Conservation (phyloP, 148 eudicot species). For the Heliamphora exappendiculata region DNA sequence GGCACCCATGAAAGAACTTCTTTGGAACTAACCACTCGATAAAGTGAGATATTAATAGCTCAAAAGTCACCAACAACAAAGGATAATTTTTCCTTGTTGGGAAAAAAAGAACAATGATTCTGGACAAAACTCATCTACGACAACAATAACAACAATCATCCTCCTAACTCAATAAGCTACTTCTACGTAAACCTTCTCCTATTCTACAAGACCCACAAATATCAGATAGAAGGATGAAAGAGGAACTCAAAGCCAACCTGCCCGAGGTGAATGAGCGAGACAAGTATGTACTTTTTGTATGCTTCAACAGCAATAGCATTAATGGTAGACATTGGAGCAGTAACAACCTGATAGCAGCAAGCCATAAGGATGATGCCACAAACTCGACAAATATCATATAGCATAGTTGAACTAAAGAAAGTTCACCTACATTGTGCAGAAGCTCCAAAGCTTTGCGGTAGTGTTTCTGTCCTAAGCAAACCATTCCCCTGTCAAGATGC, state of each 20-base stretch:
- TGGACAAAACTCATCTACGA: not conserved
- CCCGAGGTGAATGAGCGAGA: slow-evolving; percentile 84
- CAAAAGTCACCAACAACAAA: not conserved
- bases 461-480: slow-evolving; percentile 74
- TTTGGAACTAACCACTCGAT: not conserved
- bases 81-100: not conserved
- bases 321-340: slow-evolving; percentile 74
- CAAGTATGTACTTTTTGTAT: slow-evolving; percentile 85
- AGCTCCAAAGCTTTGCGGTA: slow-evolving; percentile 83
- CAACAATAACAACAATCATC: not conserved
- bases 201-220: not conserved
- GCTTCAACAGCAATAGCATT: slow-evolving; percentile 96
- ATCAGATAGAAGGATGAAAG: not conserved
- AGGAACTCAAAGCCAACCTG: slow-evolving; percentile 47
- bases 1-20: not conserved
- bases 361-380: not conserved
- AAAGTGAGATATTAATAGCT: not conserved
- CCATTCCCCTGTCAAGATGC: slow-evolving; percentile 66
- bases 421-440: slow-evolving; percentile 62
- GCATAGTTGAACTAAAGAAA: slow-evolving; percentile 10
- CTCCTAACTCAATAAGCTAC: not conserved
- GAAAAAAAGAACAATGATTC: not conserved
- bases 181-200: not conserved
- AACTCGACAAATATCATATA: not conserved
- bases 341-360: slow-evolving; percentile 60